A percentile compares a stretch with the other conserved stretches of the same genome.
Conservation (phyloP, 192 early-diverging fungal genomes). For the Umbelopsis sp. region DNA sequence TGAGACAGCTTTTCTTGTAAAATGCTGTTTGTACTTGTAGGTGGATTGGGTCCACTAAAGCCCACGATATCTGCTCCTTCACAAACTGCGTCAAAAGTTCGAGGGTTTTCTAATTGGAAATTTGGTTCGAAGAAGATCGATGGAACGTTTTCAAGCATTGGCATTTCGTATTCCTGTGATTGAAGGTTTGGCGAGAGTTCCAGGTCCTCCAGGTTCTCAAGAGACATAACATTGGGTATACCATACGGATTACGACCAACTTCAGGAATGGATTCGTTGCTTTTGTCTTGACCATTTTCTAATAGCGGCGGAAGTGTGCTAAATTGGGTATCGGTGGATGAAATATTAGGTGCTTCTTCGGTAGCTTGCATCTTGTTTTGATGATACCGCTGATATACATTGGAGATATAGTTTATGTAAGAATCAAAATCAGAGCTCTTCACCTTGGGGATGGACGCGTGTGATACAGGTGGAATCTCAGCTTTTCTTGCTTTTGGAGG, state of each 20-base stretch:
- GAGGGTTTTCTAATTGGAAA: conserved; percentile 90
- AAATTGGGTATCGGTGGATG: conserved; percentile 40
- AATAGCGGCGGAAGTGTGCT: conserved; percentile 58
- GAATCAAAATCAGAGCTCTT: conserved; percentile 81
- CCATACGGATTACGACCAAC: conserved; percentile 54
- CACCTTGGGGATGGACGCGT: conserved; percentile 66
- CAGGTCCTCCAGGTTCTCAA: conserved; percentile 43
- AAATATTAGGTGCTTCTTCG: conserved; percentile 23
- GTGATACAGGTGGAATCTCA: conserved; percentile 59
- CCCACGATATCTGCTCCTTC: conserved; percentile 67
- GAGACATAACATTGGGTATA: conserved; percentile 35
- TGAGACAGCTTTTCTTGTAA: conserved; percentile 91
- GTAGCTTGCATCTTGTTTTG: conserved; percentile 53
- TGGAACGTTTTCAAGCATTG: conserved; percentile 82
- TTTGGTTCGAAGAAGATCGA: conserved; percentile 81
- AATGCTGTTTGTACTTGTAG: conserved; percentile 63
- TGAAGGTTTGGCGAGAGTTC: conserved; percentile 20
- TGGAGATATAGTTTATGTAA: conserved; percentile 72
- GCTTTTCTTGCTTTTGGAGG: conserved; percentile 52
- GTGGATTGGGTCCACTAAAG: conserved; percentile 39
- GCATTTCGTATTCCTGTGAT: conserved; percentile 55
- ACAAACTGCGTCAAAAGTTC: conserved; percentile 84
- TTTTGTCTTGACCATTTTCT: conserved; percentile 40
- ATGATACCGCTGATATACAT: conserved; percentile 82
- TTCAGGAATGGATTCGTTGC: conserved; percentile 3